Evolutionary conservation across 1,284 basidiomycete species (phyloP), one percentile per base, ranked within the genome.

Genomic region (Heterobasidion parviporum): DNA sequence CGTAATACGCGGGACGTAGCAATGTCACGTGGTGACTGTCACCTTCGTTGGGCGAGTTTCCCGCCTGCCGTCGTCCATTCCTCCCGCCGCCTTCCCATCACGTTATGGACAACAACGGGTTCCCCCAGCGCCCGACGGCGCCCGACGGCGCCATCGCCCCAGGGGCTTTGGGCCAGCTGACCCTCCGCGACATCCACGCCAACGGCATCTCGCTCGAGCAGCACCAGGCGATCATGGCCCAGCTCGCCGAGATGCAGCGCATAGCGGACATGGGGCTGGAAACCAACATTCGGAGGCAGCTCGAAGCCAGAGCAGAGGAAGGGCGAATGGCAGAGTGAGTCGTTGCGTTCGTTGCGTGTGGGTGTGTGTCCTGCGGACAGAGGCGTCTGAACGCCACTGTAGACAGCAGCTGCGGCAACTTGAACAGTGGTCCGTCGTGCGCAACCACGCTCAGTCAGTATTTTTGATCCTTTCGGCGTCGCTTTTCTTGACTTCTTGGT

Each of bases 271-370:
- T 65, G 3, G 73, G 68, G 1, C 65, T 67, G 44, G 54, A 62
- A 47, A 67, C 67, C 7, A 72, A 67, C 60, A 62, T 72, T 2
- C 61, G 65, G 36, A 44, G 66, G 53, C 65, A 67, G 54, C 38
- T 41, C 38, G 58, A 63, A 46, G 63, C 68, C 53, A 52, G 70
- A 45, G 62, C 74, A 12, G 64, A 67, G 54, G 72, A 70, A 53
- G 78, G 77, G 1, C 66, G 65, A 15, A 60, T 71, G 52, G 74
- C 74, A 26, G 65, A 71, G 75, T 76, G 33, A 7, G 54, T 50
- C 10, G 16, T n/a, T 5, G 26, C 5, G 26, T 26, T 41, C 7
- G 38, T 41, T 10, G 5, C 8, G 12, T 41, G n/a, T n/a, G 9
- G 9, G 38, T 15, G 12, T 41, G 38, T 41, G 38, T 10, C n/a